These are phyloP conservation scores for Mycosphaerella sp. DNA, from an alignment of 2,329 filamentous ascomycete genomes.

Conservation along the genomic window DNA sequence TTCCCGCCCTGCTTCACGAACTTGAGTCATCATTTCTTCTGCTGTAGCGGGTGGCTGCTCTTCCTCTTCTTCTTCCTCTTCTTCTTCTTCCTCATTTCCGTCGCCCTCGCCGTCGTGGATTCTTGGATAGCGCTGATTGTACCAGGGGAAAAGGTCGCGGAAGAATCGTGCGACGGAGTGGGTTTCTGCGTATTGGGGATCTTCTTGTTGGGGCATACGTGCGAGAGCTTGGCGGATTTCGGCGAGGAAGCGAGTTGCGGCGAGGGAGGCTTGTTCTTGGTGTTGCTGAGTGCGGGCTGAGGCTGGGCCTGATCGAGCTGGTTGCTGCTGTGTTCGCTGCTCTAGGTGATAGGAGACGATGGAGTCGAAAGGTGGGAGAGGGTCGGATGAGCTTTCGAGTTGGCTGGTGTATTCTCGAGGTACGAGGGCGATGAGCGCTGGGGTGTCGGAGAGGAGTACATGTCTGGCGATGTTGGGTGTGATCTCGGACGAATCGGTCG, in stretches of 20 bases:
- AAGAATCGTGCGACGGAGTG: slow-evolving; percentile 28
- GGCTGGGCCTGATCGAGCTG: background rate
- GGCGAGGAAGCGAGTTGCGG: background rate
- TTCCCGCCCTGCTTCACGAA: slow-evolving; percentile 23
- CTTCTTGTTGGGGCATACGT: background rate
- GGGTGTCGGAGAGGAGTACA: slow-evolving; percentile 69
- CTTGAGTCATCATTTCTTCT: slow-evolving; percentile 27
- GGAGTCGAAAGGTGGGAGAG: slow-evolving; percentile 60
- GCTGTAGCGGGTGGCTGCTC: slow-evolving; percentile 17
- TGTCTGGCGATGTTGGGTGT: slow-evolving; percentile 61
- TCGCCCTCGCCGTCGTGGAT: slow-evolving; percentile 5
- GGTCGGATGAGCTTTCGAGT: slow-evolving; percentile 71
- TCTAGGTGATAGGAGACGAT: slow-evolving; percentile 13
- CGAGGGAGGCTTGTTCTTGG: background rate
- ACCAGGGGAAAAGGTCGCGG: slow-evolving; percentile 29
- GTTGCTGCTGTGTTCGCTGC: background rate
- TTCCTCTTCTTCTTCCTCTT: background rate
- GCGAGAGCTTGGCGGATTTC: background rate
- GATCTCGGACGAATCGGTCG: slow-evolving; percentile 38
- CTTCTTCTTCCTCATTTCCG: background rate
- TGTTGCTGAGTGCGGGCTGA: background rate
- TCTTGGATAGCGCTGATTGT: slow-evolving; percentile 9
- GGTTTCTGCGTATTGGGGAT: slow-evolving; percentile 19
- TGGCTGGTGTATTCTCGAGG: slow-evolving; percentile 58
- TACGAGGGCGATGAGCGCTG: slow-evolving; percentile 61